Conservation (phyloP, 495 filamentous ascomycete species). For the Neurospora sp. region DNA sequence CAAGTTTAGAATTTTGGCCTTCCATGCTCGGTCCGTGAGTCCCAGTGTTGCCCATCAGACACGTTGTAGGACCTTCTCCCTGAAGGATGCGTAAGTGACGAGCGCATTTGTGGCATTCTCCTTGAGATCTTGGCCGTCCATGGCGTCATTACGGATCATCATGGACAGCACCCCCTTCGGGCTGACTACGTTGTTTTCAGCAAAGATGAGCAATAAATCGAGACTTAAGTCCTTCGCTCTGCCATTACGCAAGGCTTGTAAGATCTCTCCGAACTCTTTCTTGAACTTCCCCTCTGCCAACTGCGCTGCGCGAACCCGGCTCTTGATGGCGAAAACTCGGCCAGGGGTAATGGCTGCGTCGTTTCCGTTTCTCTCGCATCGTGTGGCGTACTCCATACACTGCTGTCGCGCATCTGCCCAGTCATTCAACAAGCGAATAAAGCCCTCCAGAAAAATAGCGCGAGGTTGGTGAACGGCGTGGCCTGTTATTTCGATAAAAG, state of each 20-base stretch:
- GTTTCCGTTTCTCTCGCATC: neutral
- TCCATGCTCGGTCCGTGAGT: neutral
- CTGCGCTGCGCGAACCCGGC: neutral
- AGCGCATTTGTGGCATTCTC: neutral
- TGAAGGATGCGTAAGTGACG: neutral
- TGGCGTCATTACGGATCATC: neutral
- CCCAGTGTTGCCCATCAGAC: neutral
- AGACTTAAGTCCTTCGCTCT: neutral
- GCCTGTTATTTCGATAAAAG: neutral
- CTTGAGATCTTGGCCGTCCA: neutral
- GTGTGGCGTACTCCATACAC: neutral
- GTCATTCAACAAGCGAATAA: neutral
- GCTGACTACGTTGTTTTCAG: neutral
- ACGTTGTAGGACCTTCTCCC: neutral
- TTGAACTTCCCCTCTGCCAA: neutral
- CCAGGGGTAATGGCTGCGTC: neutral
- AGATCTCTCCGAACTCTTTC: neutral
- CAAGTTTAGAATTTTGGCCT: neutral
- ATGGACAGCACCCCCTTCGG: neutral
- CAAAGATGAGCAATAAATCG: neutral
- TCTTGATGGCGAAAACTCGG: neutral
- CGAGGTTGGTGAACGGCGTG: neutral
- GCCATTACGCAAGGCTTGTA: neutral
- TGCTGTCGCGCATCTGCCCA: neutral
- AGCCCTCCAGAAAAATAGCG: neutral